Base-by-base conservation (phyloP, 169 alveolate genomes). In the Eimeria necatrix region DNA sequence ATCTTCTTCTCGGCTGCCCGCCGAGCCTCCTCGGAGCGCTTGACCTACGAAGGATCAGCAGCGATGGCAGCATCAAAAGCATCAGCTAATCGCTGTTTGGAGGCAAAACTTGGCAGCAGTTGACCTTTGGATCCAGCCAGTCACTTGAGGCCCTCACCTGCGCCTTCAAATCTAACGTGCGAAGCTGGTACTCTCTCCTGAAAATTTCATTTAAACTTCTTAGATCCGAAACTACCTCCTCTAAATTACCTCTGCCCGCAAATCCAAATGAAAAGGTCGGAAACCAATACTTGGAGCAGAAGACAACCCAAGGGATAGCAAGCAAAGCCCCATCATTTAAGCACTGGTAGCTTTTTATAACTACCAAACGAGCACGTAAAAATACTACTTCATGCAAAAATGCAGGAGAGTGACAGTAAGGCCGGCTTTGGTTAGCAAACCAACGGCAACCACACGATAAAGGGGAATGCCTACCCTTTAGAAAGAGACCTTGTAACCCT, bases 11-110 rank as follows among this genome's bases (percentile, higher is more conserved):
- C 90, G 4, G 90, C 90, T 20, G 22, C 22, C 22, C 26, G 48
- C 22, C 90, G 46, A 49, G 90, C 90, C 46, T 49, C 90, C n/a
- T 81, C 90, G 12, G 90, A 49, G 22, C 71, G 68, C 16, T 81
- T 20, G 73, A 81, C 46, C 90, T 81, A 48, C 0, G 46, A 4
- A n/a, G 80, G 51, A 22, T 2, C 80, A 70, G 49, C 51, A 70
- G 80, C 80, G 32, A 49, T n/a, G 16, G 48, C 49, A 22, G 48
- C 49, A 70, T 6, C 73, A 61, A 26, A n/a, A 61, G 1, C 32
- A 61, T 8, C 73, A 12, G 14, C 32, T 16, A 26, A n/a, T 12
- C 41, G 26, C 73, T 16, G 73, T 3, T 12, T n/a, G 26, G 16
- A 16, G 22, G 73, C 22, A 61, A 24, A 18, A 24, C n/a, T 3